Conservation (phyloP, 2,329 filamentous ascomycete species). For the Xylogone sp. region DNA sequence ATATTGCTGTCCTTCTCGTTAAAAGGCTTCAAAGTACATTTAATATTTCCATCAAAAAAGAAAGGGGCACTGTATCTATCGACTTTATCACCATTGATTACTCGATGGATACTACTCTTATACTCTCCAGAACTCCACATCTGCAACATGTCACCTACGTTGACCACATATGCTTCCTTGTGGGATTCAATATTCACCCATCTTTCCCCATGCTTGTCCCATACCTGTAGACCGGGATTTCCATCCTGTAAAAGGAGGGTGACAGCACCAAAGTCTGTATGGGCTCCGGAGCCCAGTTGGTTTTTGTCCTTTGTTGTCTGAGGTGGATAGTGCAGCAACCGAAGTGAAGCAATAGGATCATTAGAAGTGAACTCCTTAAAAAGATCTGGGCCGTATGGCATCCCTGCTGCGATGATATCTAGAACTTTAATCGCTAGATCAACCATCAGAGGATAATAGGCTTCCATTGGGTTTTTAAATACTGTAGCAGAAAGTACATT, state of each 20-base stretch:
- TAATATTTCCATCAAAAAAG: conserved; percentile 51
- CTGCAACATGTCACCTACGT: conserved; percentile 44
- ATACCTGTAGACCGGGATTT: conserved; percentile 46
- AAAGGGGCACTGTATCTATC: conserved; percentile 52
- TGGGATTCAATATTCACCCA: conserved; percentile 42
- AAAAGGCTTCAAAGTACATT: conserved; percentile 28
- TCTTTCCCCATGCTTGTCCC: conserved; percentile 34
- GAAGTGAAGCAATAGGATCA: conserved; percentile 37
- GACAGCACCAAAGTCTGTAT: conserved; percentile 51
- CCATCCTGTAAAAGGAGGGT: conserved; percentile 50
- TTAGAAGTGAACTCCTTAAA: conserved; percentile 39
- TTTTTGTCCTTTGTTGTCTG: conserved; percentile 26
- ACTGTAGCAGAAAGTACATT: conserved; percentile 26
- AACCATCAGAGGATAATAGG: conserved; percentile 37
- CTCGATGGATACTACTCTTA: conserved; percentile 48
- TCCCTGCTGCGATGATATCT: conserved; percentile 36
- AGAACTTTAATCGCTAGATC: conserved; percentile 34
- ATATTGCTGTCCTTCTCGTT: conserved; percentile 9
- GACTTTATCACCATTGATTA: conserved; percentile 44
- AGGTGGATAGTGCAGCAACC: conserved; percentile 48
- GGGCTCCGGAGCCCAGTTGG: conserved; percentile 34
- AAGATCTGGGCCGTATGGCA: conserved; percentile 37
- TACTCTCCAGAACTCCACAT: conserved; percentile 47
- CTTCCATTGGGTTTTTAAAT: conserved; percentile 36
- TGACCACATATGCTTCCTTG: conserved; percentile 44